Evolutionary conservation across 192 early-diverging fungal species (phyloP).

Genomic region (Diversispora eburnea): DNA sequence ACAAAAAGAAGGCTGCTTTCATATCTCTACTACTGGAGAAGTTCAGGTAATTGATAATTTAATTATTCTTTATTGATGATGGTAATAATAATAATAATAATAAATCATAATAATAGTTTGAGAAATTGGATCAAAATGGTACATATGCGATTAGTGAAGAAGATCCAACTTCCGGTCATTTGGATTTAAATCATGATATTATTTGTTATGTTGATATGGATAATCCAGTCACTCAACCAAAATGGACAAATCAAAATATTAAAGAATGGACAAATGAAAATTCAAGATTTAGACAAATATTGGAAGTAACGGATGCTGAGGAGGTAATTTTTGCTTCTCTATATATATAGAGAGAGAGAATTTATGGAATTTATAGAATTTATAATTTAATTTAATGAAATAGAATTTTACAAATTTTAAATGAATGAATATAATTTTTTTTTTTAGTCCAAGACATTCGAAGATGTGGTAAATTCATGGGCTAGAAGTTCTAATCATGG

Average conservation of each 20-base stretch:
- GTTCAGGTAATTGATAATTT: background rate
- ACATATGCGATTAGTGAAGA: background rate
- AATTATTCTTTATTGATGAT: background rate
- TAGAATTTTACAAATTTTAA: background rate
- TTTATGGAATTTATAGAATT: background rate
- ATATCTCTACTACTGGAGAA: background rate
- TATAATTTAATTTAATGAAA: too few relatives aligned
- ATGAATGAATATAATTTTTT: background rate
- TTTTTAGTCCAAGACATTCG: background rate
- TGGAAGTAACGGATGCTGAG: background rate
- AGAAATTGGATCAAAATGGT: background rate
- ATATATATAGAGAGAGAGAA: background rate
- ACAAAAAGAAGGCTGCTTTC: background rate
- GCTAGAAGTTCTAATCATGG: background rate
- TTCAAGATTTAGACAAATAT: background rate
- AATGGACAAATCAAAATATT: background rate
- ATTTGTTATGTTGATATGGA: background rate
- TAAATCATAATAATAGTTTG: background rate
- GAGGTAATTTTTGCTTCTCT: background rate
- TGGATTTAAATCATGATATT: background rate
- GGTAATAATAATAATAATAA: background rate
- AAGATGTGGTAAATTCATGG: conserved; percentile 1
- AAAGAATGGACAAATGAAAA: background rate
- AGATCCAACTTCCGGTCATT: background rate
- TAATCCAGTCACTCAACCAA: background rate